These are phyloP conservation scores for Phaseolus lunatus DNA, from an alignment of 306 rosid genomes.

Conservation along the genomic window DNA sequence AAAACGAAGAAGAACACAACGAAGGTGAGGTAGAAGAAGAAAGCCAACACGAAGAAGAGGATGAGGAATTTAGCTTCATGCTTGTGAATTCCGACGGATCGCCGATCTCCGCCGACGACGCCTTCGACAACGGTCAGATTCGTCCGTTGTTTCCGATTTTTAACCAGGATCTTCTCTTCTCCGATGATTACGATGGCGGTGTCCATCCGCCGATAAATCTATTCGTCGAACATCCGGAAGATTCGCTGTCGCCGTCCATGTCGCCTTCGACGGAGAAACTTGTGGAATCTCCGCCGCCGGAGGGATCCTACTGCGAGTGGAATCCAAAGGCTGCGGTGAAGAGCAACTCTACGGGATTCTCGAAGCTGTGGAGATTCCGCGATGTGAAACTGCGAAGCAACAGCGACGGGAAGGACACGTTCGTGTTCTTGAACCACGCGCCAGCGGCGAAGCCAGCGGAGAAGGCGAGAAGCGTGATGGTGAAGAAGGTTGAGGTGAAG, in stretches of 20 bases:
- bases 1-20: not conserved
- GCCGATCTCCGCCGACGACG: constrained; percentile 74
- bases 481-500: constrained; percentile 35
- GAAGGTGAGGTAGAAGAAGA: not conserved
- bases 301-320: constrained; percentile 81
- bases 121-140: constrained; percentile 77
- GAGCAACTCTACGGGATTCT: constrained; percentile 86
- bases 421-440: constrained; percentile 62
- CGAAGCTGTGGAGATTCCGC: constrained; percentile 74
- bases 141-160: constrained; percentile 73
- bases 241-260: constrained; percentile 31
- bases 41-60: not conserved
- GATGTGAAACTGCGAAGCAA: constrained; percentile 70
- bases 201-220: constrained; percentile 59
- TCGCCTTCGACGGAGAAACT: too few species aligned
- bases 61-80: constrained; percentile 71
- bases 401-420: constrained; percentile 88
- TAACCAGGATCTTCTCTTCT: constrained; percentile 59
- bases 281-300: not conserved
- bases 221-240: constrained; percentile 51
- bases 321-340: constrained; percentile 55
- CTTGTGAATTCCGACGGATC: constrained; percentile 61
- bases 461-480: constrained; percentile 15
- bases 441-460: not conserved
- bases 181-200: constrained; percentile 44